Conservation (phyloP, 2,329 filamentous ascomycete species). For the Tolypocladium amazonense region DNA sequence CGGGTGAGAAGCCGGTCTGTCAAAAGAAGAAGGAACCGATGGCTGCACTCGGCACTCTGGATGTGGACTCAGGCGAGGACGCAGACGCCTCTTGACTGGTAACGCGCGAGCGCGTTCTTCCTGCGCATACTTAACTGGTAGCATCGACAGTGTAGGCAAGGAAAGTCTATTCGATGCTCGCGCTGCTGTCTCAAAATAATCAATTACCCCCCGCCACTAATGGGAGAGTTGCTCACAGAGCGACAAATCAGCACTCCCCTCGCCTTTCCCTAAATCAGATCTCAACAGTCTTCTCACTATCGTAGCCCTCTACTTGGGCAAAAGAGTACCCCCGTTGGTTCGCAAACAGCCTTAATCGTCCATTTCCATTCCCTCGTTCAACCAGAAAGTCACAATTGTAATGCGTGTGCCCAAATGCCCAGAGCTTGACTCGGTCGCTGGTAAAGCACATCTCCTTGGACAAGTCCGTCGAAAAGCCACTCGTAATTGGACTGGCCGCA, state of each 20-base stretch:
- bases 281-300: conserved; percentile 14
- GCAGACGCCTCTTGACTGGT: not conserved
- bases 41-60: not conserved
- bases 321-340: conserved; percentile 32
- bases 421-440: conserved; percentile 23
- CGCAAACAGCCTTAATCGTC: conserved; percentile 22
- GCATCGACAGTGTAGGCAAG: not conserved
- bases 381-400: conserved; percentile 30
- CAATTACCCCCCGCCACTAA: no score
- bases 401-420: conserved; percentile 40
- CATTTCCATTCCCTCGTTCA: conserved; percentile 5
- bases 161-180: not conserved
- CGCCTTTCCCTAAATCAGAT: not conserved
- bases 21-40: not conserved
- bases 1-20: not conserved
- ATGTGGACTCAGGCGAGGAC: not conserved
- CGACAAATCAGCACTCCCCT: not conserved
- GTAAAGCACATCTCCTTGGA: conserved; percentile 22
- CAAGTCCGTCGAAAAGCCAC: conserved; percentile 30
- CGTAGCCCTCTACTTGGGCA: conserved; percentile 22
- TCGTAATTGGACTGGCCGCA: conserved; percentile 12
- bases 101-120: not conserved
- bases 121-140: not conserved
- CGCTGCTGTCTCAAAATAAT: not conserved
- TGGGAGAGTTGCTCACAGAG: not conserved